phyloP scores from a whole-genome alignment of 106 monocot species.

The Dioscorea dumetorum region DNA sequence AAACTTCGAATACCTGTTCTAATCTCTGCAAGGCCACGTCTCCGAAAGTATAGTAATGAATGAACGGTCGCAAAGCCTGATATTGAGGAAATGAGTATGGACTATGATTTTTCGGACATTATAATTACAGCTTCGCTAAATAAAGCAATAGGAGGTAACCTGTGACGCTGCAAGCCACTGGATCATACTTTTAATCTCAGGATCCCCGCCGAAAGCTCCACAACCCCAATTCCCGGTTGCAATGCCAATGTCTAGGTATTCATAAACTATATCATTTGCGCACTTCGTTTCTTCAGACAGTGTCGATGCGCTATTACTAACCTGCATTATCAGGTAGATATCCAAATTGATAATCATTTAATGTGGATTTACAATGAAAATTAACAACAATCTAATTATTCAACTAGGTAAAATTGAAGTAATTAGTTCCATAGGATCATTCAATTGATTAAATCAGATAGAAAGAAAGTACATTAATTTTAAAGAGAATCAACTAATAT shows the following conservation, averaged over 20 bases:
- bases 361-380: too few relatives aligned
- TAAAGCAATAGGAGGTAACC: constrained; percentile 21
- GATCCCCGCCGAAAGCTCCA: constrained; percentile 95
- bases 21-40: constrained; percentile 51
- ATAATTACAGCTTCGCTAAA: not conserved
- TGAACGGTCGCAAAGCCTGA: constrained; percentile 76
- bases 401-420: too few relatives aligned
- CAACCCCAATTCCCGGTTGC: constrained; percentile 98
- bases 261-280: too few relatives aligned
- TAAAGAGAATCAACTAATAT: too few relatives aligned
- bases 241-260: constrained; percentile 33
- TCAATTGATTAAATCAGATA: too few relatives aligned
- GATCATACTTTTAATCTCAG: constrained; percentile 75
- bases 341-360: too few relatives aligned
- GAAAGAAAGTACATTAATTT: too few relatives aligned
- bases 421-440: too few relatives aligned
- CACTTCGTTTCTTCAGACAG: too few relatives aligned
- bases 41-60: constrained; percentile 85
- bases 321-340: too few relatives aligned
- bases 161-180: constrained; percentile 99
- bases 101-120: not conserved
- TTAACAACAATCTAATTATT: too few relatives aligned
- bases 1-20: constrained; percentile 48
- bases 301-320: too few relatives aligned
- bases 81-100: not conserved